Evolutionary conservation across 1,284 basidiomycete genomes (phyloP), one percentile per base, ranked within the genome.

Genomic region (Boletellus deceptivus): DNA sequence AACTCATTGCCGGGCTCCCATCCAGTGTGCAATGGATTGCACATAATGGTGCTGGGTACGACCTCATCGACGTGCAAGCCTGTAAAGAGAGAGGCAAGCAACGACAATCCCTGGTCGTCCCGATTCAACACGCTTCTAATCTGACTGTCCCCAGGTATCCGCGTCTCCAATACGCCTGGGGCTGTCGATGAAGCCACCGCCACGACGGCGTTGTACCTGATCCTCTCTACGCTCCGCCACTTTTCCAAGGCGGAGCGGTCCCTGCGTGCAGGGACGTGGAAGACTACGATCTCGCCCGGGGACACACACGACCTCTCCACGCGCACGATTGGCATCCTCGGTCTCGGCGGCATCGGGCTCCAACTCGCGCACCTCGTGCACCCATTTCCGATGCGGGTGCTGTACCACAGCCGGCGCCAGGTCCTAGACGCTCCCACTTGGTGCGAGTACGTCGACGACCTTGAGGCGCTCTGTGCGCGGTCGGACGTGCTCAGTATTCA

Each of bases 41-140:
- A 3, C 90, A 93, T 67, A 92, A 93, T 55, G 92, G 91, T 24
- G 91, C 93, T 0, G 93, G 93, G 3, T 94, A 94, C 62, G 89
- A 93, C n/a, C 80, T 84, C 49, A 83, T 94, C 55, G 88, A 94
- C 64, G 81, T 93, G 5, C 68, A 70, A 3, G 87, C 87, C 3
- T 87, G 86, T 67, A 88, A 84, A 61, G 80, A 77, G 14, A 80
- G 79, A 67, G 86, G 89, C 86, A 58, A 49, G 75, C 53, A 75
- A 29, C 9, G 33, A 25, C 13, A n/a, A 10, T 18, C 10, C 34
- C 35, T 16, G n/a, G 35, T 18, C 9, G 4, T 29, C 8, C 29
- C 29, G 4, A 11, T 13, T 29, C 29, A 13, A 13, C 29, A 29
- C 10, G 3, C 29, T 10, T 29, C 29, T 29, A 13, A 29, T 10